phyloP scores from a whole-genome alignment of 2,329 filamentous ascomycete species.

The Claviceps purpurea region DNA sequence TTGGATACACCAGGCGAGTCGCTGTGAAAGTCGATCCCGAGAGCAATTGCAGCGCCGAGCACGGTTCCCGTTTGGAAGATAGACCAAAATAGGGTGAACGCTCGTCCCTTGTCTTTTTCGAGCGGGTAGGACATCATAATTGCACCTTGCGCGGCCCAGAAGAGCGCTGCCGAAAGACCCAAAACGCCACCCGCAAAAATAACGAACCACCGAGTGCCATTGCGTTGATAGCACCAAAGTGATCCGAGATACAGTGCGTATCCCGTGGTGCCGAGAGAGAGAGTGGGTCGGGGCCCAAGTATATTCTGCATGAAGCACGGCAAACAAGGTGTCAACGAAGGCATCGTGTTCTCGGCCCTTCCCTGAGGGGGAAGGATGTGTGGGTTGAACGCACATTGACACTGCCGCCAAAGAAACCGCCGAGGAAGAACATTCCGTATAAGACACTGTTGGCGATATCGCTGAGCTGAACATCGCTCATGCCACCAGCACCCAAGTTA shows the following conservation, averaged over 20 bases:
- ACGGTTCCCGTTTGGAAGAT: slow-evolving; percentile 89
- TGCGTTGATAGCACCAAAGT: slow-evolving; percentile 5
- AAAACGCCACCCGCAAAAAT: slow-evolving; percentile 62
- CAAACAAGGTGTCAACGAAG: not conserved
- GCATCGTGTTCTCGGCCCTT: not conserved
- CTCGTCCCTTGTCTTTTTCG: slow-evolving; percentile 70
- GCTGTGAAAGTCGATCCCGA: slow-evolving; percentile 5
- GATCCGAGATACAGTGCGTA: slow-evolving; percentile 5
- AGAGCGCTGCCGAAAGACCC: slow-evolving; percentile 62
- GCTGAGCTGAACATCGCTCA: slow-evolving; percentile 5
- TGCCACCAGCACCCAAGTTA: slow-evolving; percentile 45
- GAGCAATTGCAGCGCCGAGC: slow-evolving; percentile 43
- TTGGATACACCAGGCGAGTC: slow-evolving; percentile 2
- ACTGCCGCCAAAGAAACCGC: slow-evolving; percentile 5
- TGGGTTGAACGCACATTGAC: slow-evolving; percentile 2
- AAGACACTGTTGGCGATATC: slow-evolving; percentile 35
- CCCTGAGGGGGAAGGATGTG: not conserved
- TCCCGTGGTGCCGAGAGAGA: slow-evolving; percentile 4
- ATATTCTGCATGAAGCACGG: not conserved
- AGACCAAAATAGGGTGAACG: slow-evolving; percentile 85
- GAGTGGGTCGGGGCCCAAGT: slow-evolving; percentile 1
- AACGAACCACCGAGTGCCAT: slow-evolving; percentile 4
- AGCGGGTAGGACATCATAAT: slow-evolving; percentile 84
- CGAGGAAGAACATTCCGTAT: slow-evolving; percentile 4
- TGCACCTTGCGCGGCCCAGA: slow-evolving; percentile 71